Base-by-base conservation (phyloP, 208 protist species). In the Trypanosomatidae sp. region DNA sequence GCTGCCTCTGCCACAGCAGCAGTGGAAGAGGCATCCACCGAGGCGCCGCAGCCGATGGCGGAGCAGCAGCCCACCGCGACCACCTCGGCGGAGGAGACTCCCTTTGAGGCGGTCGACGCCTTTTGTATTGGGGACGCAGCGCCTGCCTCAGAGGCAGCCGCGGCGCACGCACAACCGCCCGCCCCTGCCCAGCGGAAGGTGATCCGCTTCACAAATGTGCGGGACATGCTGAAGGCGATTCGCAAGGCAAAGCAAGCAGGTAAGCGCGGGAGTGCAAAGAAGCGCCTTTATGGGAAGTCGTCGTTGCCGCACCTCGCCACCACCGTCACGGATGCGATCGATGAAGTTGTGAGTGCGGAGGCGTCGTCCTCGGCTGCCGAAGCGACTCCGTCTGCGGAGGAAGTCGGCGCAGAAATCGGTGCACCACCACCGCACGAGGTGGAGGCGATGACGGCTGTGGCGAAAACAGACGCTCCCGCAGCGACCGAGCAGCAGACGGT, bases 351-450 rank as follows among this genome's bases (percentile, higher is more conserved):
- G 19, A 43, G 30, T 49, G 60, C 41, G 65, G 39, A 67, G n/a
- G 17, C 58, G 15, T 39, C 58, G 22, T 36, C 17, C 19, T 43
- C 15, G 53, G 69, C 53, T n/a, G 55, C 71, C 22, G 68, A 74
- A n/a, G 73, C 46, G 36, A 69, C 60, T 19, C 73, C 55, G 53
- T 58, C 28, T 17, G 55, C 58, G 56, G 79, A 76, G 39, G 75
- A 22, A 60, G 43, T 28, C 49, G 52, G 19, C 1, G 73, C 50
- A 36, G 74, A 46, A 22, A 52, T 43, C 43, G 71, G 68, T n/a
- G 74, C 66, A 50, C 1, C 62, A 33, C 43, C 9, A 3, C 25
- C 19, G 4, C 65, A 83, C 50, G 36, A 79, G 49, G 62, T 30
- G 10, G 72, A 81, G 39, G 56, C 73, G 22, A 25, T 33, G 53